These are phyloP conservation scores for Tricholoma bakamatsutake DNA, from an alignment of 768 basidiomycete genomes.

Conservation along the genomic window DNA sequence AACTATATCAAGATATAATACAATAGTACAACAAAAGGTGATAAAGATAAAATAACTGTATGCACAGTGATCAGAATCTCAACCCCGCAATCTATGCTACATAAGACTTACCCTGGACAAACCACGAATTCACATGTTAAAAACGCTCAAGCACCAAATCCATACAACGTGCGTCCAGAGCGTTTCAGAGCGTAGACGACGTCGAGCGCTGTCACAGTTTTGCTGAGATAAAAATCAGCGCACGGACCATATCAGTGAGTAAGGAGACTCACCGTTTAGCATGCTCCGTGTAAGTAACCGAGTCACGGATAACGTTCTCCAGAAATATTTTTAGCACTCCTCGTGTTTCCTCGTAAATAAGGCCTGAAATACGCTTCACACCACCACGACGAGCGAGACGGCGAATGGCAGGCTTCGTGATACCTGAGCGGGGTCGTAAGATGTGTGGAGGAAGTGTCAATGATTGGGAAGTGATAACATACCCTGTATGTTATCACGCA, in stretches of 20 bases:
- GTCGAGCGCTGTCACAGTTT: conserved; percentile 82
- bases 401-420: conserved; percentile 78
- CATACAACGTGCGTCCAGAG: conserved; percentile 72
- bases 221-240: conserved; percentile 19
- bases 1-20: neutral
- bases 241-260: neutral
- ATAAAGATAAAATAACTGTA: neutral
- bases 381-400: conserved; percentile 89
- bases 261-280: conserved; percentile 52
- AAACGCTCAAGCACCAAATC: conserved; percentile 56
- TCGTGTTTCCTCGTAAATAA: conserved; percentile 90
- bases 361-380: conserved; percentile 85
- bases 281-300: conserved; percentile 91
- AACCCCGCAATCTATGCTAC: neutral
- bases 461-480: conserved; percentile 4
- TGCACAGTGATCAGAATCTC: neutral
- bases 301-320: conserved; percentile 85
- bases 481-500: conserved; percentile 71
- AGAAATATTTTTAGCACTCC: conserved; percentile 89
- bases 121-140: neutral
- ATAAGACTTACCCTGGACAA: neutral
- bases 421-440: conserved; percentile 33
- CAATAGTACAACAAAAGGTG: neutral
- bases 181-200: conserved; percentile 75
- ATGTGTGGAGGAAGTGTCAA: conserved; percentile 3